A percentile compares a stretch with the other conserved stretches of the same genome.
These are phyloP conservation scores for Mycena rosella DNA, from an alignment of 768 basidiomycete species.

Conservation along the genomic window DNA sequence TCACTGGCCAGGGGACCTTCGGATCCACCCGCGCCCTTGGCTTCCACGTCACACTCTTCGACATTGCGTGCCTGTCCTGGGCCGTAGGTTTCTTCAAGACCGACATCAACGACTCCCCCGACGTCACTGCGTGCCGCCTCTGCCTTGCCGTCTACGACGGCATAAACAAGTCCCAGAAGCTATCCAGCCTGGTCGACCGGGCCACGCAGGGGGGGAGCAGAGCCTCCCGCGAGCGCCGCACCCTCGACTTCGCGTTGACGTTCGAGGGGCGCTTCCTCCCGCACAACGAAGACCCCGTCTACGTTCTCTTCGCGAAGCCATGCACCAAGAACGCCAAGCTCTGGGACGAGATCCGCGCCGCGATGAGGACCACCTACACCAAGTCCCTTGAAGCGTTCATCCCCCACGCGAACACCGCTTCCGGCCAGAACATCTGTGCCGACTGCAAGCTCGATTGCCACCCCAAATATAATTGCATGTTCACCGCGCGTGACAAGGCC, in stretches of 20 bases:
- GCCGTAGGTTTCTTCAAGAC: background rate
- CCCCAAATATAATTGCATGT: slow-evolving; percentile 15
- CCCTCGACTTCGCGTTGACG: background rate
- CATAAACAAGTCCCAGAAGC: background rate
- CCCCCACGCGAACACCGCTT: slow-evolving; percentile 1
- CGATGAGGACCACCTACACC: background rate
- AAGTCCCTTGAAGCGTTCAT: slow-evolving; percentile 9
- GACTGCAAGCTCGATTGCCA: slow-evolving; percentile 22
- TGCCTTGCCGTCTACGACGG: background rate
- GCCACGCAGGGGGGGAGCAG: background rate
- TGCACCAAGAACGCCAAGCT: slow-evolving; percentile 4
- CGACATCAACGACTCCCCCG: background rate
- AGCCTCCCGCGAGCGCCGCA: background rate
- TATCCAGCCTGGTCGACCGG: background rate
- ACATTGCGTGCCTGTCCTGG: background rate
- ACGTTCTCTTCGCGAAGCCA: slow-evolving; percentile 3
- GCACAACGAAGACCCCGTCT: slow-evolving; percentile 3
- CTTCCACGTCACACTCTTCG: background rate
- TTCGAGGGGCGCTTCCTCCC: slow-evolving; percentile 3
- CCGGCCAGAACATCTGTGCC: slow-evolving; percentile 10
- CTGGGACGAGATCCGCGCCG: slow-evolving; percentile 6
- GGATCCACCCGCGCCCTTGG: background rate
- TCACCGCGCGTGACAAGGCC: slow-evolving; percentile 3
- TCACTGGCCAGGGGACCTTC: background rate
- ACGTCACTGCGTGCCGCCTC: background rate